Percentiles rank a stretch among this genome's conserved stretches.
phyloP scores from a whole-genome alignment of 2,329 filamentous ascomycete species.

The Aspergillus caelatus region DNA sequence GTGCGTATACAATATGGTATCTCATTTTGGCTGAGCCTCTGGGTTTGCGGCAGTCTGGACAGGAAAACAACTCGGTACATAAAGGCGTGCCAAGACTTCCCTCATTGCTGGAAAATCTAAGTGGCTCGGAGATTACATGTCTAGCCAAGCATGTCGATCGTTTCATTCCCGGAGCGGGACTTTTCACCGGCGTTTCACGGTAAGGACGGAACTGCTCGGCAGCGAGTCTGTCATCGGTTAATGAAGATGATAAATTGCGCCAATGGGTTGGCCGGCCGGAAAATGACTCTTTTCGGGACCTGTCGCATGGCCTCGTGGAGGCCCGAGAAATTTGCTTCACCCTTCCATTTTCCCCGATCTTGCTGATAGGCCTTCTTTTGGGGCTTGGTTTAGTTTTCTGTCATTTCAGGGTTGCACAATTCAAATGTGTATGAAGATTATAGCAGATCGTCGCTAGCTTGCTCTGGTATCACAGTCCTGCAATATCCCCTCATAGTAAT shows the following conservation, averaged over 20 bases:
- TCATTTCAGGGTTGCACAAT: neutral
- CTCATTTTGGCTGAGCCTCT: neutral
- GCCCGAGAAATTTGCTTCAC: too few species aligned
- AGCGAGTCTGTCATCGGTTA: rapidly evolving
- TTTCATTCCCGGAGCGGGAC: neutral
- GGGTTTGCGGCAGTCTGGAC: neutral
- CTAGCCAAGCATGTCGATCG: conserved; percentile 11
- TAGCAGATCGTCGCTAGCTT: neutral
- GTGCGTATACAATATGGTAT: neutral
- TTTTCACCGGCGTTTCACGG: conserved; percentile 5
- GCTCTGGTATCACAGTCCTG: too few species aligned
- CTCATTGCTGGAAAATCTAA: conserved; percentile 19
- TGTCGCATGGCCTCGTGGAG: neutral
- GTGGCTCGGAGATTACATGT: conserved; percentile 7
- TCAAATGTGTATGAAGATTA: too few species aligned
- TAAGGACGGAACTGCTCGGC: neutral
- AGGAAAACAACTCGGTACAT: neutral
- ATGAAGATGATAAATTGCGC: neutral
- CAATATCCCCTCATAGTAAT: too few species aligned
- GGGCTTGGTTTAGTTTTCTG: neutral
- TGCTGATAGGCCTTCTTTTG: neutral
- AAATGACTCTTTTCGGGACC: neutral
- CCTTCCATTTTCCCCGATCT: neutral
- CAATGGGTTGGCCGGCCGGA: neutral
- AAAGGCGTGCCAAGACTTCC: neutral